Percentiles rank a stretch among this genome's conserved stretches.
These are phyloP conservation scores for Elaeis guineensis DNA, from an alignment of 176 grass and related monocot genomes.

Conservation along the genomic window DNA sequence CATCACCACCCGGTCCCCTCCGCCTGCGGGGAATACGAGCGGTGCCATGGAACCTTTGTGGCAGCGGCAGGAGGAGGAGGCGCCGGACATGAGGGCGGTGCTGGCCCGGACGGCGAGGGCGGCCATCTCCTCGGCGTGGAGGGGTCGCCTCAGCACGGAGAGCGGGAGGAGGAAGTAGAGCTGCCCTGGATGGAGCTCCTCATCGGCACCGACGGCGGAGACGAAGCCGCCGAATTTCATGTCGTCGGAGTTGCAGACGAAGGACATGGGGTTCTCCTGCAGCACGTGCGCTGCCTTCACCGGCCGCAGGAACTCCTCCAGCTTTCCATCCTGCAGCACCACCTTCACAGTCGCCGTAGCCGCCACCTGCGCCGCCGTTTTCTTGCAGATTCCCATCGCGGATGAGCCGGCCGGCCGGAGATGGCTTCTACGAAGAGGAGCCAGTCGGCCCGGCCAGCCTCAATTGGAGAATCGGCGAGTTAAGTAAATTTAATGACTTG, in stretches of 20 bases:
- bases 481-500: too few relatives aligned
- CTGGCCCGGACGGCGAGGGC: slow-evolving; percentile 63
- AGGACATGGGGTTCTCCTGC: slow-evolving; percentile 30
- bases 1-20: too few relatives aligned
- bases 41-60: slow-evolving; percentile 29
- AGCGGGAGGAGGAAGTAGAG: too few relatives aligned
- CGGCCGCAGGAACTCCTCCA: slow-evolving; percentile 46
- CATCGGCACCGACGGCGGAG: too few relatives aligned
- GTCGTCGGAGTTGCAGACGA: slow-evolving; percentile 46
- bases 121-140: slow-evolving; percentile 2
- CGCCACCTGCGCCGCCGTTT: slow-evolving; percentile 10
- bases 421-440: too few relatives aligned
- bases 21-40: slow-evolving; percentile 47
- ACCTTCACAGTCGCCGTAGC: slow-evolving; percentile 36
- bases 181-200: too few relatives aligned
- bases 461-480: too few relatives aligned
- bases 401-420: too few relatives aligned
- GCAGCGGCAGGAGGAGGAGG: slow-evolving; percentile 6
- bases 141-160: too few relatives aligned
- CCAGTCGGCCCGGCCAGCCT: too few relatives aligned
- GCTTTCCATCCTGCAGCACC: slow-evolving; percentile 45
- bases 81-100: slow-evolving; percentile 30
- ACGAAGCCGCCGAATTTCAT: too few relatives aligned
- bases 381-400: slow-evolving; percentile 49
- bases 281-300: slow-evolving; percentile 31